Base-by-base conservation (phyloP, 1,284 basidiomycete genomes). In the Boletellus sp. region DNA sequence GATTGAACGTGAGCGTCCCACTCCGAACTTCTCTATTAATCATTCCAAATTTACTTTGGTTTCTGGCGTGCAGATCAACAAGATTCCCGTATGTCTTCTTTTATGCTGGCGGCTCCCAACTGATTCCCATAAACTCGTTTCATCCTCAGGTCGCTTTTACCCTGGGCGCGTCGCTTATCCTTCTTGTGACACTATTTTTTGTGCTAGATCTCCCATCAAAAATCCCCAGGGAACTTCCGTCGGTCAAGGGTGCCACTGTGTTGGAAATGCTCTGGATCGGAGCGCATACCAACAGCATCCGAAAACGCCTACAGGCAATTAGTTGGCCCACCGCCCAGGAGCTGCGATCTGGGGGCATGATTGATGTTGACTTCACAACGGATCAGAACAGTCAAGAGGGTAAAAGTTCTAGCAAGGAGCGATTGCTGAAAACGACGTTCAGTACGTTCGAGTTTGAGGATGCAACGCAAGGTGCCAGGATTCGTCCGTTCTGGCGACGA, bases 231-330 rank as follows among this genome's bases (percentile, higher is more conserved):
- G 37, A 39, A 12, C 4, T 2, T n/a, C 37, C 16, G 0, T n/a
- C 4, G 12, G 19, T 39, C 26, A 38, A 39, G 26, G 37, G 46
- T 13, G 22, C 19, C 5, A 22, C 46, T 11, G 26, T 39, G 11
- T 41, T 51, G 16, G 46, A 24, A 41, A 22, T 37, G 12, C 32
- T 51, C 4, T 51, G 50, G 45, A 30, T 42, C 33, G 38, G 45
- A 18, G 50, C 45, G 12, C 44, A 49, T 18, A 15, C 8, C 11
- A 35, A n/a, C 18, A 35, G 15, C 18, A 22, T 49, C 22, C 46
- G 39, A 8, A 39, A 49, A 13, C 36, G 18, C 13, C 18, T 47
- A 26, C 28, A 36, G n/a, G 22, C 33, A 11, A 24, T 42, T 10
- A 13, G 18, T 13, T 8, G 7, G 2, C 46, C 46, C 7, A 42